phyloP scores from a whole-genome alignment of 1,284 basidiomycete genomes.

The Rhodotorula sp. region DNA sequence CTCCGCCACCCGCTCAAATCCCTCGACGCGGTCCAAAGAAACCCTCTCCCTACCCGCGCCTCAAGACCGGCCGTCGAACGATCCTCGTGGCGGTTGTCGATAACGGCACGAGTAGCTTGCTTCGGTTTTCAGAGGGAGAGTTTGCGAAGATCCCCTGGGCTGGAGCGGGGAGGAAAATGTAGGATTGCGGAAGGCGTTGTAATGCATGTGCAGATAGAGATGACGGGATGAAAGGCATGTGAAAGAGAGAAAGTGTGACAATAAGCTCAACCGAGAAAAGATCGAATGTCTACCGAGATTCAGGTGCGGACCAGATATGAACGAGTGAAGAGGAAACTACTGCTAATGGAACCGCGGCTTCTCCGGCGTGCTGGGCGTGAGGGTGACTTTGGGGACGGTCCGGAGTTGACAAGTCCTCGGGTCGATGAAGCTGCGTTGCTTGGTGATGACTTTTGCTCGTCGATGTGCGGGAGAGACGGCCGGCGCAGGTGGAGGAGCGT shows the following conservation, averaged over 20 bases:
- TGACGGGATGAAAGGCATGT: too few relatives aligned
- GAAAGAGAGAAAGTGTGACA: too few relatives aligned
- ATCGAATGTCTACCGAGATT: too few relatives aligned
- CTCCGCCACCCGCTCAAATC: neutral
- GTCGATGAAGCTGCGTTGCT: slow-evolving; percentile 17
- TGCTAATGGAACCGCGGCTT: neutral
- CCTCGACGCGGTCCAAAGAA: slow-evolving; percentile 1
- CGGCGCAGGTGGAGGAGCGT: neutral
- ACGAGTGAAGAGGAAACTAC: too few relatives aligned
- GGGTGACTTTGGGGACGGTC: slow-evolving; percentile 7
- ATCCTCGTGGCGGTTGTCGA: slow-evolving; percentile 88
- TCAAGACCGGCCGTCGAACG: slow-evolving; percentile 81
- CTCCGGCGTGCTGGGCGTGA: slow-evolving; percentile 17
- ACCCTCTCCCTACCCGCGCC: slow-evolving; percentile 49
- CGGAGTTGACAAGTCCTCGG: slow-evolving; percentile 6
- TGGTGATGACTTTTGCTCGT: slow-evolving; percentile 3
- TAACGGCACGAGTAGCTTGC: slow-evolving; percentile 81
- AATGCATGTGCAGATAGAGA: too few relatives aligned
- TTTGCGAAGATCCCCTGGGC: slow-evolving; percentile 71
- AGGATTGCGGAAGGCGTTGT: neutral
- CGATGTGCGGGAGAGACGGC: neutral
- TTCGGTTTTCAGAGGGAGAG: slow-evolving; percentile 79
- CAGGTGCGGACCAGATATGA: too few relatives aligned
- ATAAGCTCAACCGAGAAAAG: too few relatives aligned
- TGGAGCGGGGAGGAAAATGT: slow-evolving; percentile 12